Evolutionary conservation across 495 filamentous ascomycete species (phyloP).

Genomic region (Wilcoxina mikolae): DNA sequence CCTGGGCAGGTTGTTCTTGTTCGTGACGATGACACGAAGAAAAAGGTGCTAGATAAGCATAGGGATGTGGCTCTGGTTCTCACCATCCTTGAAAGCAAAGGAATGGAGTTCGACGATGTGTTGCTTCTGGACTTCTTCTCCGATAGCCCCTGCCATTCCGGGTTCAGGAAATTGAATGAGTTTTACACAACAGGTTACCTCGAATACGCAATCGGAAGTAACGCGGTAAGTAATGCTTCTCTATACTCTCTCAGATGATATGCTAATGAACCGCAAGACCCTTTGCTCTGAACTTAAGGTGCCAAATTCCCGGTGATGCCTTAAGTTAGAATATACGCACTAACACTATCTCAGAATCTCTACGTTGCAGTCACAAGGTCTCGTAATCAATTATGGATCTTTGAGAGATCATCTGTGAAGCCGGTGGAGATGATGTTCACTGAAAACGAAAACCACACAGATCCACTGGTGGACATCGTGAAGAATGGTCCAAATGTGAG

Average conservation of each 20-base stretch:
- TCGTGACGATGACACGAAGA: slow-evolving; percentile 29
- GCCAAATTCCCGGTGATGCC: too few relatives aligned
- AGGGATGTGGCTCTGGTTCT: slow-evolving; percentile 30
- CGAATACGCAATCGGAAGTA: too few relatives aligned
- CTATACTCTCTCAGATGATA: too few relatives aligned
- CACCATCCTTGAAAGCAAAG: slow-evolving; percentile 35
- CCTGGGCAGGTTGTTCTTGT: slow-evolving; percentile 36
- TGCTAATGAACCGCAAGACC: background rate
- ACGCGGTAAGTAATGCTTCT: too few relatives aligned
- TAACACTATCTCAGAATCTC: background rate
- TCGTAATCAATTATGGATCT: slow-evolving; percentile 2
- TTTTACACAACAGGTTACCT: background rate
- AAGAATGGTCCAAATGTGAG: background rate
- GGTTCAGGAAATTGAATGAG: background rate
- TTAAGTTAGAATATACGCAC: too few relatives aligned
- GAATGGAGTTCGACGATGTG: slow-evolving; percentile 38
- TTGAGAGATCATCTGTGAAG: background rate
- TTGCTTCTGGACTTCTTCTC: slow-evolving; percentile 31
- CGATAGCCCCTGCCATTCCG: background rate
- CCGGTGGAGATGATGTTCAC: background rate
- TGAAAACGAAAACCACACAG: background rate
- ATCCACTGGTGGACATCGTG: slow-evolving; percentile 1
- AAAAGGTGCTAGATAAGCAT: slow-evolving; percentile 26
- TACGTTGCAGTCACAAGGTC: slow-evolving; percentile 12
- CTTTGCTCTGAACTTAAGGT: slow-evolving; percentile 5